Percentiles rank a stretch among this genome's conserved stretches.
Conservation (phyloP, 495 filamentous ascomycete species). For the Neurospora sp. region DNA sequence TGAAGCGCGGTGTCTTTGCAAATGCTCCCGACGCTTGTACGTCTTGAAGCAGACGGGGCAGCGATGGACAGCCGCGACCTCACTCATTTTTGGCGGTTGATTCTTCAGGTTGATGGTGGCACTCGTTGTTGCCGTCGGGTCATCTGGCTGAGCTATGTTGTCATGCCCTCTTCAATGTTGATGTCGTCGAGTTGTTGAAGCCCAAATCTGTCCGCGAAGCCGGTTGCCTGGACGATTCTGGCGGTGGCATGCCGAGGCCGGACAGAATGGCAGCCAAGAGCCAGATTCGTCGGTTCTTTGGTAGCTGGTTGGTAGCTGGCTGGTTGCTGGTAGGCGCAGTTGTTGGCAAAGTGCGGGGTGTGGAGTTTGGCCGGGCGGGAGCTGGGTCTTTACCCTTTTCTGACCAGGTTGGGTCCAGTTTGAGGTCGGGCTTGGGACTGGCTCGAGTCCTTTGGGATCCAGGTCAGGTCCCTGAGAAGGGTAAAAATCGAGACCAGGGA, state of each 20-base stretch:
- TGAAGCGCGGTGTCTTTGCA: conserved; percentile 20
- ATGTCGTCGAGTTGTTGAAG: not conserved
- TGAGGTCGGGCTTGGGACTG: not conserved
- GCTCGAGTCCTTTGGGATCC: not conserved
- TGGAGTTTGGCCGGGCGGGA: not conserved
- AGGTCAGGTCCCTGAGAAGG: not conserved
- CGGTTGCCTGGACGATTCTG: not conserved
- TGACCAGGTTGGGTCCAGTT: not conserved
- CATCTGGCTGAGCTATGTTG: not conserved
- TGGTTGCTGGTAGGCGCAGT: not conserved
- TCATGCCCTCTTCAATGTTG: not conserved
- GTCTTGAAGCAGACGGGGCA: conserved; percentile 24
- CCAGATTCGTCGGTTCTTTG: not conserved
- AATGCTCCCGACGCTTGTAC: conserved; percentile 24
- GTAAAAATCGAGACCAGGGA: not conserved
- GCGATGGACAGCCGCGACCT: conserved; percentile 10
- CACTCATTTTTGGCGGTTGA: not conserved
- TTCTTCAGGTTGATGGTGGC: not conserved
- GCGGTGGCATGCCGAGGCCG: not conserved
- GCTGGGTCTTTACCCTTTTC: not conserved
- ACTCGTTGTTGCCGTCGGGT: not conserved
- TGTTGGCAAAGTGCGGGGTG: not conserved
- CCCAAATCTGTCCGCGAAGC: not conserved
- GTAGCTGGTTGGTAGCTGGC: not conserved
- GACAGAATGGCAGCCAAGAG: not conserved